Percentiles rank a stretch among this genome's conserved stretches.
phyloP scores from a whole-genome alignment of 2,329 filamentous ascomycete genomes.

The Aspergillus novoparasiticus region DNA sequence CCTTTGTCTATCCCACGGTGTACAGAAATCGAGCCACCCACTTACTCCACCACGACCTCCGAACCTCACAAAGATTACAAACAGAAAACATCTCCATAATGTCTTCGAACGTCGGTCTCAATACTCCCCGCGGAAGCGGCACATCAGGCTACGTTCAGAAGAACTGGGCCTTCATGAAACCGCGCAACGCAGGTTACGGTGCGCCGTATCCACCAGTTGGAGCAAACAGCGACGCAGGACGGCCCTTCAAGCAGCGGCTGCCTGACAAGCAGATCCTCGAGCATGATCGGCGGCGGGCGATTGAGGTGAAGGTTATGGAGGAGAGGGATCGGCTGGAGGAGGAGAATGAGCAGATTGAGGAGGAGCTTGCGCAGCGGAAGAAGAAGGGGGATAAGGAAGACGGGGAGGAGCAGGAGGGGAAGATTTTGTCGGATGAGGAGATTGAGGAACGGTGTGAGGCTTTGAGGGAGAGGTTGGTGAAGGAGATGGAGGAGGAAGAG shows the following conservation, averaged over 20 bases:
- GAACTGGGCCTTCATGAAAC: conserved; percentile 85
- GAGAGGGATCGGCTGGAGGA: conserved; percentile 90
- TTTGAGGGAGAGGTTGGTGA: conserved; percentile 65
- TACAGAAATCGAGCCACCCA: not conserved
- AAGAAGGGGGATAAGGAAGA: conserved; percentile 63
- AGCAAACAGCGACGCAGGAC: conserved; percentile 52
- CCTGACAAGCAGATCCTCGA: conserved; percentile 92
- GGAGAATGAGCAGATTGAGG: conserved; percentile 63
- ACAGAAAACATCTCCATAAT: conserved; percentile 52
- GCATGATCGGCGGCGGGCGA: conserved; percentile 85
- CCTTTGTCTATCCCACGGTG: not conserved
- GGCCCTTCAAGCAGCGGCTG: conserved; percentile 74
- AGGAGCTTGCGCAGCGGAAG: conserved; percentile 68
- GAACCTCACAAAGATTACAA: not conserved
- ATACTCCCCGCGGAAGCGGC: conserved; percentile 89
- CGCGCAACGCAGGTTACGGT: conserved; percentile 68
- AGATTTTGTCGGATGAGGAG: conserved; percentile 72
- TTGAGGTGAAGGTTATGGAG: conserved; percentile 93
- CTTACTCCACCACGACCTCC: not conserved
- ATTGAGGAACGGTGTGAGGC: conserved; percentile 77
- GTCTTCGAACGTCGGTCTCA: conserved; percentile 96
- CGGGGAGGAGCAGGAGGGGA: conserved; percentile 32
- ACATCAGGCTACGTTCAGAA: conserved; percentile 98
- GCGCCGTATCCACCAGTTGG: conserved; percentile 67
- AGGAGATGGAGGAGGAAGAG: conserved; percentile 56